phyloP scores from a whole-genome alignment of 495 filamentous ascomycete species.

The Emericellopsis terricola region DNA sequence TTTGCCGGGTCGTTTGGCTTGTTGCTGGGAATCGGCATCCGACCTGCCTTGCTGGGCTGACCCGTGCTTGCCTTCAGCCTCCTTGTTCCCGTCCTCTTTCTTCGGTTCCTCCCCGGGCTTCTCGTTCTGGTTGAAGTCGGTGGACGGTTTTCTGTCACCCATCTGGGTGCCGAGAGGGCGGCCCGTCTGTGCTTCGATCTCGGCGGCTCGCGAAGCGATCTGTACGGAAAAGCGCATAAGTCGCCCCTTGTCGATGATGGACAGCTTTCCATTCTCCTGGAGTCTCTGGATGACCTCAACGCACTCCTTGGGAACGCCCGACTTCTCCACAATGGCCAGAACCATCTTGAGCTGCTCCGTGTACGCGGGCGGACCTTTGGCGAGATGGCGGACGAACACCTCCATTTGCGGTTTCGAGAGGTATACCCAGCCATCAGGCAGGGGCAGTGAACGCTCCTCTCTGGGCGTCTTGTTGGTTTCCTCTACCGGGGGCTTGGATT shows the following conservation, averaged over 20 bases:
- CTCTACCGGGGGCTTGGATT: too few species aligned
- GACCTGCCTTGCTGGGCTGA: constrained; percentile 18
- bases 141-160: constrained; percentile 1
- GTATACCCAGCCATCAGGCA: constrained; percentile 13
- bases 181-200: constrained; percentile 3
- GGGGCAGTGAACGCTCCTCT: constrained; percentile 6
- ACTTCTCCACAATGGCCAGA: constrained; percentile 2
- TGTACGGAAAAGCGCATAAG: constrained; percentile 5
- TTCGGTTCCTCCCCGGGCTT: constrained; percentile 6
- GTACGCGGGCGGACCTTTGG: not conserved
- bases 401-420: constrained; percentile 7
- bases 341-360: not conserved
- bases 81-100: constrained; percentile 13
- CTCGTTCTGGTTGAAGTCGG: constrained; percentile 3
- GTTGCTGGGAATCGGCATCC: constrained; percentile 15
- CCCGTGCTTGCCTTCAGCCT: constrained; percentile 10
- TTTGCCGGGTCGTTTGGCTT: constrained; percentile 6
- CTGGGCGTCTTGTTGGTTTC: constrained; percentile 6
- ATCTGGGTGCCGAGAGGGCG: constrained; percentile 1
- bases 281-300: constrained; percentile 24
- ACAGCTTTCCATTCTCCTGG: constrained; percentile 40
- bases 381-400: not conserved
- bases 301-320: constrained; percentile 6
- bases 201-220: constrained; percentile 1
- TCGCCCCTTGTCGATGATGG: constrained; percentile 29